A percentile compares a stretch with the other conserved stretches of the same genome.
Conservation (phyloP, 768 basidiomycete genomes). For the Lactarius trivialis region DNA sequence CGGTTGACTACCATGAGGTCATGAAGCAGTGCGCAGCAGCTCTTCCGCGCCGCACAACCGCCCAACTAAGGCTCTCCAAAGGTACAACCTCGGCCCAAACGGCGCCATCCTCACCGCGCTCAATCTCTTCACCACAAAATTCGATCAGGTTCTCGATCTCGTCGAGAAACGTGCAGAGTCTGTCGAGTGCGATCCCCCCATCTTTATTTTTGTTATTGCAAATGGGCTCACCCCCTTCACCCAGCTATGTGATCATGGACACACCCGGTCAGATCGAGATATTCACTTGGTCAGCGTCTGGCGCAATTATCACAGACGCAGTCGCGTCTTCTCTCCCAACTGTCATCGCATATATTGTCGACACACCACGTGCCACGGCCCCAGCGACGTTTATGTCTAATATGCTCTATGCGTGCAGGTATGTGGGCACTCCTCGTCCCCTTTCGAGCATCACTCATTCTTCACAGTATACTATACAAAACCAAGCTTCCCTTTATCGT, state of each 20-base stretch:
- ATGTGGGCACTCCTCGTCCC: slow-evolving; percentile 27
- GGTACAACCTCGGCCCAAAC: slow-evolving; percentile 97
- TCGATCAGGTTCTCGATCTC: slow-evolving; percentile 89
- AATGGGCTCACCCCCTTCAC: neutral
- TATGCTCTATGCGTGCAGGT: slow-evolving; percentile 99
- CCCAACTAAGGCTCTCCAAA: slow-evolving; percentile 29
- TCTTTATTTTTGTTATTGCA: too few species aligned
- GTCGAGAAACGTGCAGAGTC: slow-evolving; percentile 86
- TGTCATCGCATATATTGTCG: slow-evolving; percentile 94
- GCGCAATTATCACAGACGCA: slow-evolving; percentile 97
- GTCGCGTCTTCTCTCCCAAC: slow-evolving; percentile 90
- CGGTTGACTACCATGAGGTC: slow-evolving; percentile 94
- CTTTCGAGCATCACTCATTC: neutral
- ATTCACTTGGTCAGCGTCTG: slow-evolving; percentile 99
- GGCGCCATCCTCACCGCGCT: slow-evolving; percentile 96
- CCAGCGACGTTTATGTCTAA: slow-evolving; percentile 99
- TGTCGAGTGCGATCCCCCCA: slow-evolving; percentile 82
- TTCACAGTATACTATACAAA: slow-evolving; percentile 86
- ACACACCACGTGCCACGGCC: slow-evolving; percentile 89
- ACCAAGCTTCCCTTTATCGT: slow-evolving; percentile 95
- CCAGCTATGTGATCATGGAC: slow-evolving; percentile 88
- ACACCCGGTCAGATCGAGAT: slow-evolving; percentile 99
- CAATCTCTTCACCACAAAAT: slow-evolving; percentile 97
- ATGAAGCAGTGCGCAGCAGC: slow-evolving; percentile 91
- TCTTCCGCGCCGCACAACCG: slow-evolving; percentile 12